phyloP scores from a whole-genome alignment of 306 rosid genomes.

The Sicyos edulis region DNA sequence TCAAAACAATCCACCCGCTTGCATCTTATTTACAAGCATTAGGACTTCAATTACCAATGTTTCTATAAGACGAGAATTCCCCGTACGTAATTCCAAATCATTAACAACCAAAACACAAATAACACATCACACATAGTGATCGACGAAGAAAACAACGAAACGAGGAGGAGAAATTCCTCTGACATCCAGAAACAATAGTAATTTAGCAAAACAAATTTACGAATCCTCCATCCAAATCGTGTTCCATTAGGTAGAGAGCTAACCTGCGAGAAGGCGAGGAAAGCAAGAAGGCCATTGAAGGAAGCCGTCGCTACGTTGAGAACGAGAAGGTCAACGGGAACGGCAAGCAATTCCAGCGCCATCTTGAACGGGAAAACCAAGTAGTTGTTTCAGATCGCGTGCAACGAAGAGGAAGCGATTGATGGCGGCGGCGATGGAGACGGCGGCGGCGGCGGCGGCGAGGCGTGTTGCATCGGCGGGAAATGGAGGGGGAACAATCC shows the following conservation, averaged over 20 bases:
- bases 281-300: conserved; percentile 43
- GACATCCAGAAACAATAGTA: neutral
- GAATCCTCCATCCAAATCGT: neutral
- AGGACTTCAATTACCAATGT: neutral
- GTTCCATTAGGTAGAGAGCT: neutral
- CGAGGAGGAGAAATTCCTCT: neutral
- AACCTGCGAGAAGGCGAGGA: conserved; percentile 58
- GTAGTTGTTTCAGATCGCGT: neutral
- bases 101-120: neutral
- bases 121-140: neutral
- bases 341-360: conserved; percentile 7
- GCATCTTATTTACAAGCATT: neutral
- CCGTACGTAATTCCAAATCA: neutral
- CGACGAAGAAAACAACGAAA: neutral
- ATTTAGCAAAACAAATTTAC: neutral
- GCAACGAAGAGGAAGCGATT: neutral
- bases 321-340: conserved; percentile 39
- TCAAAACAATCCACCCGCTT: too few species aligned
- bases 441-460: neutral
- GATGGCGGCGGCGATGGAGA: neutral
- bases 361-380: neutral
- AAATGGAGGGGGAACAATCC: neutral
- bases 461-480: neutral
- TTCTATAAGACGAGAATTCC: neutral
- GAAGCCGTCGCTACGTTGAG: conserved; percentile 41